A percentile compares a stretch with the other conserved stretches of the same genome.
phyloP scores from a whole-genome alignment of 805 yeast species.

The Pachysolen tannophilus region DNA sequence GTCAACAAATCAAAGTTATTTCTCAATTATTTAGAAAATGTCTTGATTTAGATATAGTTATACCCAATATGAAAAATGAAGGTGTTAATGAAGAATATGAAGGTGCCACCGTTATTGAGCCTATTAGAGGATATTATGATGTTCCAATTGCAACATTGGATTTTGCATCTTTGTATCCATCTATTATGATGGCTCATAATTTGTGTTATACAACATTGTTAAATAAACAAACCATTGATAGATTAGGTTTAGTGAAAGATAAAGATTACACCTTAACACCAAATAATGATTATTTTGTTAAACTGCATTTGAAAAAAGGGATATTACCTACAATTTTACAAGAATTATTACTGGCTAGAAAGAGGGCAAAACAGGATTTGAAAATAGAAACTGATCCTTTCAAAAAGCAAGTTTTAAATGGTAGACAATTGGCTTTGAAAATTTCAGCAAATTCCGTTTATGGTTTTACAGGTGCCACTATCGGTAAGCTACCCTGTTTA shows the following conservation, averaged over 20 bases:
- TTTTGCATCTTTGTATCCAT: slow-evolving; percentile 95
- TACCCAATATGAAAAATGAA: slow-evolving; percentile 81
- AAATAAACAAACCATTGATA: slow-evolving; percentile 58
- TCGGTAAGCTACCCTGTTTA: slow-evolving; percentile 93
- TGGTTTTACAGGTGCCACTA: slow-evolving; percentile 98
- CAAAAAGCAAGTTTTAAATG: slow-evolving; percentile 86
- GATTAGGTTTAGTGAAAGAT: slow-evolving; percentile 53
- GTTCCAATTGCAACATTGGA: slow-evolving; percentile 97
- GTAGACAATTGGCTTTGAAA: slow-evolving; percentile 93
- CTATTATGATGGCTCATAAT: slow-evolving; percentile 99
- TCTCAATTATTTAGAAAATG: slow-evolving; percentile 95
- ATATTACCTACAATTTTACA: slow-evolving; percentile 85
- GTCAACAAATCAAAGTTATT: slow-evolving; percentile 96
- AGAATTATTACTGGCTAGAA: slow-evolving; percentile 86
- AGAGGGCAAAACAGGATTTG: slow-evolving; percentile 83
- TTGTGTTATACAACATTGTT: slow-evolving; percentile 89
- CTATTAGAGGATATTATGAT: slow-evolving; percentile 89
- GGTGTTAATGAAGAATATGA: slow-evolving; percentile 90
- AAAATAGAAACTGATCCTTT: slow-evolving; percentile 93
- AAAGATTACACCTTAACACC: slow-evolving; percentile 85
- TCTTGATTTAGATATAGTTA: slow-evolving; percentile 72
- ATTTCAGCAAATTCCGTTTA: slow-evolving; percentile 97
- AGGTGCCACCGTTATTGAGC: slow-evolving; percentile 99
- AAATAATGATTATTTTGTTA: slow-evolving; percentile 86
- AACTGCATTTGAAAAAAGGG: slow-evolving; percentile 62